phyloP scores from a whole-genome alignment of 148 eudicot species.

The Limonium bicolor region DNA sequence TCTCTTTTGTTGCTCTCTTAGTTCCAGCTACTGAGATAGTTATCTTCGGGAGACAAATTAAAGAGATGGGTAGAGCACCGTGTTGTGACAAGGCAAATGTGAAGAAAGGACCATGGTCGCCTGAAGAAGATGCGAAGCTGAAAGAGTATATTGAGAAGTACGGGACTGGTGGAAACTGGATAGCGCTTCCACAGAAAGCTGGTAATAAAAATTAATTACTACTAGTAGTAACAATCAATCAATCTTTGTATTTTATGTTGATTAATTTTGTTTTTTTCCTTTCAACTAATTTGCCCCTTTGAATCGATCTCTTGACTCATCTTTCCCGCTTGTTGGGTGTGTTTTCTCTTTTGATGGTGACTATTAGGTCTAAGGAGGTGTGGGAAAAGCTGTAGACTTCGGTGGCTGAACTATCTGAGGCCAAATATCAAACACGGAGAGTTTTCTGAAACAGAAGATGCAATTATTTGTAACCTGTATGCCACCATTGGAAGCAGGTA shows the following conservation, averaged over 20 bases:
- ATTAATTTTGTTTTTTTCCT: neutral
- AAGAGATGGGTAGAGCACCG: constrained; percentile 94
- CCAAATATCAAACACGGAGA: constrained; percentile 84
- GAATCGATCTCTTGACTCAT: neutral
- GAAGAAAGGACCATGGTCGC: constrained; percentile 89
- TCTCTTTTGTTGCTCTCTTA: too few relatives aligned
- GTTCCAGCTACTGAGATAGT: too few relatives aligned
- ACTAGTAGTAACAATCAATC: too few relatives aligned
- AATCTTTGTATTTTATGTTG: neutral
- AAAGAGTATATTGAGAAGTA: constrained; percentile 41
- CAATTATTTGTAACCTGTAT: constrained; percentile 48
- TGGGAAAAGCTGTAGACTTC: constrained; percentile 75
- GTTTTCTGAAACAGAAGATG: constrained; percentile 59
- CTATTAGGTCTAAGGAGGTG: constrained; percentile 52
- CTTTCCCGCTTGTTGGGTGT: neutral
- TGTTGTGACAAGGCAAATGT: constrained; percentile 85
- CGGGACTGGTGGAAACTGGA: constrained; percentile 76
- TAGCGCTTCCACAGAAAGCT: constrained; percentile 70
- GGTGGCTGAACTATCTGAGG: constrained; percentile 74
- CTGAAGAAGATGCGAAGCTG: constrained; percentile 72
- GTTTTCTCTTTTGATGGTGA: neutral
- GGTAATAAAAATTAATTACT: too few relatives aligned
- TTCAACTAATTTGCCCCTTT: neutral
- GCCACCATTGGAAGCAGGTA: constrained; percentile 83
- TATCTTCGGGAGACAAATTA: too few relatives aligned